Conservation (phyloP, 371 early-diverging fungal genomes). For the Mucor velutinosus region DNA sequence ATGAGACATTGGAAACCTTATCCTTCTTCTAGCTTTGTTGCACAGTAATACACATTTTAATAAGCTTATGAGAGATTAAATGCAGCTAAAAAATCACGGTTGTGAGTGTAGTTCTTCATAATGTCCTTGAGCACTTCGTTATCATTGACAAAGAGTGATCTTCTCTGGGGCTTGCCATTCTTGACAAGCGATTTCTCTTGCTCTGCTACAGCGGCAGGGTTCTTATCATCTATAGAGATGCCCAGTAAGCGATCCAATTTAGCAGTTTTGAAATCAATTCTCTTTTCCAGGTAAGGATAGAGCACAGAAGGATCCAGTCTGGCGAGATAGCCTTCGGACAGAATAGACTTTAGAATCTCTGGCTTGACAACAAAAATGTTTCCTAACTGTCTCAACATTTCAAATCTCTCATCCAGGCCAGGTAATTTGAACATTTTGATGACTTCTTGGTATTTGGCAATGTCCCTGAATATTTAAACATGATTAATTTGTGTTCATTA, state of each 20-base stretch:
- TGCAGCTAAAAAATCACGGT: constrained; percentile 44
- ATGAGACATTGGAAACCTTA: background rate
- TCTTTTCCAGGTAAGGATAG: constrained; percentile 82
- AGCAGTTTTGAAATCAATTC: constrained; percentile 84
- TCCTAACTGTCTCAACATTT: constrained; percentile 89
- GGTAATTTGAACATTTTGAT: constrained; percentile 78
- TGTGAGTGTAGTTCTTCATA: constrained; percentile 40
- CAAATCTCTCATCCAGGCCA: constrained; percentile 80
- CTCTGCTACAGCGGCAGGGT: constrained; percentile 17
- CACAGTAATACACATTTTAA: background rate
- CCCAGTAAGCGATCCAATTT: constrained; percentile 66
- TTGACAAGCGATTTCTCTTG: background rate
- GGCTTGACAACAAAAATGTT: constrained; percentile 90
- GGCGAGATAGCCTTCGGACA: constrained; percentile 82
- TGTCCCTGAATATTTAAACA: constrained; percentile 65
- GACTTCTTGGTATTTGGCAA: constrained; percentile 89
- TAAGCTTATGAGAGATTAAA: constrained; percentile 29
- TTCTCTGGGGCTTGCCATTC: constrained; percentile 31
- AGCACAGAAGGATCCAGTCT: constrained; percentile 77
- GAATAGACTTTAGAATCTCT: constrained; percentile 82
- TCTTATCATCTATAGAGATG: constrained; percentile 33
- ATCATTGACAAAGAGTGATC: constrained; percentile 53
- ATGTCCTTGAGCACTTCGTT: constrained; percentile 50
- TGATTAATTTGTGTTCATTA: background rate
- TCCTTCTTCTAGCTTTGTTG: background rate